Evolutionary conservation across 192 early-diverging fungal genomes (phyloP).

Genomic region (Umbelopsis isabellina): DNA sequence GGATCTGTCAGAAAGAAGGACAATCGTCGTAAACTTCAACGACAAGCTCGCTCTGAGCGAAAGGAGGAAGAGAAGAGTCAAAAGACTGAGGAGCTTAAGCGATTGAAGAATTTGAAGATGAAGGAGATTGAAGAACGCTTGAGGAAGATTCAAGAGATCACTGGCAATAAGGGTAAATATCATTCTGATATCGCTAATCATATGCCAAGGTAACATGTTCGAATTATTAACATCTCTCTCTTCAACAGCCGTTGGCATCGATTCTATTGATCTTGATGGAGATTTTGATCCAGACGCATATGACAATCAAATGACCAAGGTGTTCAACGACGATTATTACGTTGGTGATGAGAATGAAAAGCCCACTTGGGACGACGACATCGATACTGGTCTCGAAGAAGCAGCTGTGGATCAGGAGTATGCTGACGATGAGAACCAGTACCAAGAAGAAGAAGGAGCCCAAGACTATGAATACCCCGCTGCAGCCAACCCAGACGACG

Average conservation of each 20-base stretch:
- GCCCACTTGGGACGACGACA: slow-evolving; percentile 88
- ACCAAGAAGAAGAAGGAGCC: slow-evolving; percentile 41
- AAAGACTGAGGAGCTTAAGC: slow-evolving; percentile 86
- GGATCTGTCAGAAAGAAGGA: slow-evolving; percentile 84
- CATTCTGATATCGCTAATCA: not conserved
- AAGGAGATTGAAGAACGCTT: slow-evolving; percentile 83
- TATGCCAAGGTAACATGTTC: too few relatives aligned
- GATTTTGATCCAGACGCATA: slow-evolving; percentile 91
- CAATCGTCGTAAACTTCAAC: slow-evolving; percentile 73
- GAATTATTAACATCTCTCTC: not conserved
- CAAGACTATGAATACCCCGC: slow-evolving; percentile 11
- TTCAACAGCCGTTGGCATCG: slow-evolving; percentile 62
- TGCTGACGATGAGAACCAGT: slow-evolving; percentile 43
- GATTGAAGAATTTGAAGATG: slow-evolving; percentile 91
- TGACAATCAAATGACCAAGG: slow-evolving; percentile 81
- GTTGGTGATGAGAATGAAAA: slow-evolving; percentile 64
- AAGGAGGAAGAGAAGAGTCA: slow-evolving; percentile 72
- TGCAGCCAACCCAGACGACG: slow-evolving; percentile 48
- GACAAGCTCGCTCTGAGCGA: slow-evolving; percentile 70
- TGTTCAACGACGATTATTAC: slow-evolving; percentile 81
- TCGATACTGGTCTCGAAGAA: slow-evolving; percentile 59
- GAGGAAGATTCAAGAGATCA: slow-evolving; percentile 85
- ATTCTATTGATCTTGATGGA: slow-evolving; percentile 82
- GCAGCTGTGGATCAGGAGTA: slow-evolving; percentile 43
- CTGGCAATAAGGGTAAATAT: slow-evolving; percentile 62